These are phyloP conservation scores for Rutidosis leptorrhynchoides DNA, from an alignment of 129 eudicot genomes.

Conservation along the genomic window DNA sequence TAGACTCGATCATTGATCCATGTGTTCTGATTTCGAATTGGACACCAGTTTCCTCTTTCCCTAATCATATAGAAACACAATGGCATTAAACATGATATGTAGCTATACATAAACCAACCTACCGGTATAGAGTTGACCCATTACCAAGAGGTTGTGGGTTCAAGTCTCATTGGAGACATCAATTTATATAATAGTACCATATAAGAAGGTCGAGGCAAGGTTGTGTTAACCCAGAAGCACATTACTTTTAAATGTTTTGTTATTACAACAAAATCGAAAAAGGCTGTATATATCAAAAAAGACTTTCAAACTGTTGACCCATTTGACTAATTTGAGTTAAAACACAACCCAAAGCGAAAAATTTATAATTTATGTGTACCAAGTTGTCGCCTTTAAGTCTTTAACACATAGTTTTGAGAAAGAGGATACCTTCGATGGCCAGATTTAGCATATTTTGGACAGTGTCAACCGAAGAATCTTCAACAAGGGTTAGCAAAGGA, in stretches of 20 bases:
- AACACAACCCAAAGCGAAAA: neutral
- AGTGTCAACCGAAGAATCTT: constrained; percentile 56
- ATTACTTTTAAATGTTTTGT: neutral
- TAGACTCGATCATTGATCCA: constrained; percentile 36
- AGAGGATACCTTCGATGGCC: constrained; percentile 69
- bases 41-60: constrained; percentile 74
- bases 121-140: neutral
- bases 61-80: constrained; percentile 31
- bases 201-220: too few species aligned
- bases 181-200: too few species aligned
- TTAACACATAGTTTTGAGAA: neutral
- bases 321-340: neutral
- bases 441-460: constrained; percentile 70
- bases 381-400: neutral
- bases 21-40: constrained; percentile 87
- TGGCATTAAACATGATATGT: neutral
- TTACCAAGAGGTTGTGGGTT: neutral
- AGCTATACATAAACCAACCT: neutral
- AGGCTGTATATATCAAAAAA: neutral
- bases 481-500: constrained; percentile 68
- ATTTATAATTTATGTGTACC: neutral
- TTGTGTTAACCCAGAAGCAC: neutral
- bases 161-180: neutral
- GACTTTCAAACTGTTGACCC: neutral
- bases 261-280: neutral